Evolutionary conservation across 1,284 basidiomycete genomes (phyloP).

Genomic region (Mycena sp.): DNA sequence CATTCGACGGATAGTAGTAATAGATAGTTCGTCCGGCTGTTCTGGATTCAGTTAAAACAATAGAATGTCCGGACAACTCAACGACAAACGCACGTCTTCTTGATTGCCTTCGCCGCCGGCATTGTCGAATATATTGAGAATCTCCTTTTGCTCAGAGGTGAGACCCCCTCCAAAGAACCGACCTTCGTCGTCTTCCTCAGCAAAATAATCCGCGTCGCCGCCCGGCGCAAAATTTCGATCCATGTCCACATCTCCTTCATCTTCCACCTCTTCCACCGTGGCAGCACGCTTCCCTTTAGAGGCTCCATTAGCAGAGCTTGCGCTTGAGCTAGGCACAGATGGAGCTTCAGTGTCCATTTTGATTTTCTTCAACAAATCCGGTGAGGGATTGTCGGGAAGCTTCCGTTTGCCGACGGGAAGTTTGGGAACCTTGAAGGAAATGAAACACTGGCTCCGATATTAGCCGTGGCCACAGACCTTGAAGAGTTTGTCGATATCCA

Average conservation of each 20-base stretch:
- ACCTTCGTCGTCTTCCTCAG: constrained; percentile 91
- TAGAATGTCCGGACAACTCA: constrained; percentile 30
- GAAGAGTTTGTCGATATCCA: constrained; percentile 86
- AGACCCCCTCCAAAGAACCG: constrained; percentile 94
- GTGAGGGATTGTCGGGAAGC: constrained; percentile 83
- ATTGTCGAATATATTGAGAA: constrained; percentile 89
- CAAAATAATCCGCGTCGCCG: constrained; percentile 89
- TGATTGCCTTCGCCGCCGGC: constrained; percentile 68
- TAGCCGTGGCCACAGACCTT: constrained; percentile 59
- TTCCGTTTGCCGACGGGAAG: constrained; percentile 70
- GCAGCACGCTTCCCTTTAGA: constrained; percentile 18
- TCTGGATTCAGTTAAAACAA: constrained; percentile 23
- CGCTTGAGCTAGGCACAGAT: constrained; percentile 28
- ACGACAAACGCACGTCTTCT: constrained; percentile 66
- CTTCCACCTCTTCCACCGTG: constrained; percentile 36
- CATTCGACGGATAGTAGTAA: constrained; percentile 77
- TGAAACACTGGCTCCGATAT: neutral
- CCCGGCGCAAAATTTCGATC: constrained; percentile 82
- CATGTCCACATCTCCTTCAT: constrained; percentile 26
- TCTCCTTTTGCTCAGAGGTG: constrained; percentile 90
- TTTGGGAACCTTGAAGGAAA: constrained; percentile 68
- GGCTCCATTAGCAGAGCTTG: constrained; percentile 9
- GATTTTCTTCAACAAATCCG: constrained; percentile 85
- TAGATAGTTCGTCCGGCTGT: constrained; percentile 73
- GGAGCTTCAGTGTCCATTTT: constrained; percentile 56